Conservation (phyloP, 2,329 filamentous ascomycete species). For the Emergomyces africanus region DNA sequence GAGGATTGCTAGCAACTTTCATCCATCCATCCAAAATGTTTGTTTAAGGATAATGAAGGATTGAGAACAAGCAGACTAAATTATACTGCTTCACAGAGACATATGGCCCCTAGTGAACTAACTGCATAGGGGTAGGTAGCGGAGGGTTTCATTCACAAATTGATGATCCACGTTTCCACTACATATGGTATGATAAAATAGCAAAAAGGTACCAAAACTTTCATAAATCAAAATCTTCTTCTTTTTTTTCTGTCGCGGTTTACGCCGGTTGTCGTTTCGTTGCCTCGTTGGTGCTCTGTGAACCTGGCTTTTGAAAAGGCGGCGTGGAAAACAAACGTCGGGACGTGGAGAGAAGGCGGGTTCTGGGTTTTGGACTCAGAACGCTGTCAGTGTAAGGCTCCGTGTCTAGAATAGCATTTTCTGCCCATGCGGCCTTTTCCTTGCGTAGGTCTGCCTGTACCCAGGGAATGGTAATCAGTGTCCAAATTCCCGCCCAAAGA, state of each 20-base stretch:
- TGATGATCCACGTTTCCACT: background rate
- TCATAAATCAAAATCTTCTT: too few species aligned
- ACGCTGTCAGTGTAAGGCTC: conserved; percentile 28
- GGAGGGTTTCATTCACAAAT: too few species aligned
- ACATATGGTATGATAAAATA: too few species aligned
- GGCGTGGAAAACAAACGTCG: conserved; percentile 8
- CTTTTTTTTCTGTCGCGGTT: background rate
- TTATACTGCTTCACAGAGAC: too few species aligned
- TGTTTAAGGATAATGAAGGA: too few species aligned
- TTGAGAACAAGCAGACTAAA: too few species aligned
- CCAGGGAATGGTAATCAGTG: conserved; percentile 34
- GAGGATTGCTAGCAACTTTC: too few species aligned
- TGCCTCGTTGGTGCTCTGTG: background rate
- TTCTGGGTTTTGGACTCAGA: conserved; percentile 22
- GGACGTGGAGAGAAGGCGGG: conserved; percentile 23
- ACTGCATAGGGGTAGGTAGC: too few species aligned
- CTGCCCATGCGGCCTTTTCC: conserved; percentile 31
- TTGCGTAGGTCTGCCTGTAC: conserved; percentile 33
- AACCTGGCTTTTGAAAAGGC: conserved; percentile 10
- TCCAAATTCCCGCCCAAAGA: conserved; percentile 32
- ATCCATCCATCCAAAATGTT: too few species aligned
- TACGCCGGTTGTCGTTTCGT: background rate
- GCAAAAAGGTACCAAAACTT: background rate
- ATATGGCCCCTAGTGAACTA: too few species aligned
- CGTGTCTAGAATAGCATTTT: conserved; percentile 22